Conservation (phyloP, 768 basidiomycete genomes). For the Collybia sordida region DNA sequence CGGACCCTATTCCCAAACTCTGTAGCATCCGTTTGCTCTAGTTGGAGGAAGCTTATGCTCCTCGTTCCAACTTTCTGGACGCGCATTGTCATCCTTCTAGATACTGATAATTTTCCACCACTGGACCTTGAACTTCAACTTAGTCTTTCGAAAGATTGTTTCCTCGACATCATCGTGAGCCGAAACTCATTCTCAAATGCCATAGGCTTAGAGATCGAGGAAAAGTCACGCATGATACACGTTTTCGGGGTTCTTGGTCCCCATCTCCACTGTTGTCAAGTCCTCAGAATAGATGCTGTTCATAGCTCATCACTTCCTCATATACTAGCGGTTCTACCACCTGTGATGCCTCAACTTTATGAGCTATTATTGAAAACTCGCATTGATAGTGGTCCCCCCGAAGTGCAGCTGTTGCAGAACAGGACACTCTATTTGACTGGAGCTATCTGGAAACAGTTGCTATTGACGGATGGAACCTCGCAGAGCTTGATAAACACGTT, state of each 20-base stretch:
- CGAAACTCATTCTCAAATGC: neutral
- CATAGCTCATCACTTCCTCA: neutral
- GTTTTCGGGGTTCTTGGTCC: neutral
- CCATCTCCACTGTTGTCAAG: neutral
- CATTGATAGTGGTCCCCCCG: neutral
- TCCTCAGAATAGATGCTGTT: neutral
- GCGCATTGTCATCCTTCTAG: neutral
- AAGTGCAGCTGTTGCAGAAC: neutral
- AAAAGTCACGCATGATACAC: neutral
- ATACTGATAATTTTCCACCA: neutral
- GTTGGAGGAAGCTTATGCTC: neutral
- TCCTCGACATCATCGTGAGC: neutral
- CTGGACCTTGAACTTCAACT: neutral
- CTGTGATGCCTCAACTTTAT: neutral
- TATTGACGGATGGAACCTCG: neutral
- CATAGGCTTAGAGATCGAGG: neutral
- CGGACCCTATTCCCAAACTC: neutral
- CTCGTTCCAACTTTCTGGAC: neutral
- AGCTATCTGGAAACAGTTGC: neutral
- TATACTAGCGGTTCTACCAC: neutral
- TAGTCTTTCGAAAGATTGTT: neutral
- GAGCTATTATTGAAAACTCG: neutral
- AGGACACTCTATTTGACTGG: neutral
- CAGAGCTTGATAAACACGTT: too few species aligned
- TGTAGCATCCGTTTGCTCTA: neutral